phyloP scores from a whole-genome alignment of 1,284 basidiomycete species.

The Vanrija humicola region DNA sequence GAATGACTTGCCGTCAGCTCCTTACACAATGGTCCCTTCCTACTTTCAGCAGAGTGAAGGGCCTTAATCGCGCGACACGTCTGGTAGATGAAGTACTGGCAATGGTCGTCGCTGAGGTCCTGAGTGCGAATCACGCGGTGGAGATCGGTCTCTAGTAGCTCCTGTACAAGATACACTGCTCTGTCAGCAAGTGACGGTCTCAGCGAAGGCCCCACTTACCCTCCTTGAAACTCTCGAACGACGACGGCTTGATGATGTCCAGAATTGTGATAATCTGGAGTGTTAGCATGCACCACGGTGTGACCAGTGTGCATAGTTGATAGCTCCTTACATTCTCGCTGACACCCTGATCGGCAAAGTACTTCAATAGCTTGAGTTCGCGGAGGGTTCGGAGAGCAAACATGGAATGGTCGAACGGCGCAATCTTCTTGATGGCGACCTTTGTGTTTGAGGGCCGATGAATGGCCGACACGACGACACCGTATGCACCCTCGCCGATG shows the following conservation, averaged over 20 bases:
- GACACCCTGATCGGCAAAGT: constrained; percentile 82
- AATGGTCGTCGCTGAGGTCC: constrained; percentile 83
- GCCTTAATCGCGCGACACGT: constrained; percentile 91
- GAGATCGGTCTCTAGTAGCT: constrained; percentile 72
- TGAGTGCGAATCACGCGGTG: constrained; percentile 72
- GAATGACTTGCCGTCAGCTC: constrained; percentile 60
- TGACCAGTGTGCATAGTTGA: too few relatives aligned
- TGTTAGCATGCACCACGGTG: neutral
- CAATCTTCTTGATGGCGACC: constrained; percentile 87
- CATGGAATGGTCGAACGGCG: constrained; percentile 89
- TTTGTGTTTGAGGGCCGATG: constrained; percentile 73
- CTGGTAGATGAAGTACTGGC: constrained; percentile 55
- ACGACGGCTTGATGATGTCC: constrained; percentile 87
- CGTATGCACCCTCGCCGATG: constrained; percentile 77
- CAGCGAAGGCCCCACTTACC: constrained; percentile 43
- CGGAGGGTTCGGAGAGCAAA: constrained; percentile 80
- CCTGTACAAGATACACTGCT: constrained; percentile 62
- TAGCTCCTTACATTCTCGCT: constrained; percentile 74
- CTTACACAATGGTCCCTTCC: constrained; percentile 8
- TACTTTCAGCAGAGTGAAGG: constrained; percentile 77
- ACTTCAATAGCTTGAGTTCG: constrained; percentile 84
- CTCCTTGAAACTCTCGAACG: constrained; percentile 88
- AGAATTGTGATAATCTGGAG: constrained; percentile 86
- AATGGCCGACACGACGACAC: constrained; percentile 76
- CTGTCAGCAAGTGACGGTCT: neutral